Evolutionary conservation across 768 basidiomycete genomes (phyloP), one percentile per base, ranked within the genome.

Genomic region (Candolleomyces efflorescens): DNA sequence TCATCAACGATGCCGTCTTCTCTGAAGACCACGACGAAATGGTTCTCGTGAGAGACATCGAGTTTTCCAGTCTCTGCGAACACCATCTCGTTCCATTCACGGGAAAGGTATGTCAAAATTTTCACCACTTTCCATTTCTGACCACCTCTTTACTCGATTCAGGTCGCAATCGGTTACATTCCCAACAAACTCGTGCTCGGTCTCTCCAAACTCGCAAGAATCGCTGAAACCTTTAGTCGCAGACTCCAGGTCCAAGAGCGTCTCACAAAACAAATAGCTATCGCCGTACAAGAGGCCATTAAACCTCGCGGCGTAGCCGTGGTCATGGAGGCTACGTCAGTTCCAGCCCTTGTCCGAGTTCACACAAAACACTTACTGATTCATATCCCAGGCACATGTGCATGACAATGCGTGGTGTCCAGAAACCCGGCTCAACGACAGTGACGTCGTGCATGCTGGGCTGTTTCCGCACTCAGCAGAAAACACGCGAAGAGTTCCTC

Each of bases 331-430:
- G 95, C 95, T 60, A 92, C 91, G 92, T 94, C 70, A 69, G 92
- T 53, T n/a, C 36, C 17, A 80, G 3, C 48, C 48, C 49, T 11
- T 50, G 6, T 10, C 23, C 54, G 18, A 32, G 36, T 24, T 22
- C 18, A 17, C 50, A 15, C 13, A 36, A 20, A 27, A 37, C 43
- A 27, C 51, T 15, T 45, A 51, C 44, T 47, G 20, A 37, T 55
- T 49, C 49, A 55, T 24, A 18, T 43, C 38, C 44, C 66, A 95
- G 93, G 22, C 96, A 98, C 73, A 82, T 98, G 72, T 98, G 96
- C 69, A 99, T 99, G 97, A 94, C 96, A 3, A 98, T 98, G 96
- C 89, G 97, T 61, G 97, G 97, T 54, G 97, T 99, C 9, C 97
- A 99, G 75, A 99, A 99, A 74, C 96, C 96, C 2, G 97, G 97